Conservation (phyloP, 2,329 filamentous ascomycete genomes). For the Trichoderma simmonsii region DNA sequence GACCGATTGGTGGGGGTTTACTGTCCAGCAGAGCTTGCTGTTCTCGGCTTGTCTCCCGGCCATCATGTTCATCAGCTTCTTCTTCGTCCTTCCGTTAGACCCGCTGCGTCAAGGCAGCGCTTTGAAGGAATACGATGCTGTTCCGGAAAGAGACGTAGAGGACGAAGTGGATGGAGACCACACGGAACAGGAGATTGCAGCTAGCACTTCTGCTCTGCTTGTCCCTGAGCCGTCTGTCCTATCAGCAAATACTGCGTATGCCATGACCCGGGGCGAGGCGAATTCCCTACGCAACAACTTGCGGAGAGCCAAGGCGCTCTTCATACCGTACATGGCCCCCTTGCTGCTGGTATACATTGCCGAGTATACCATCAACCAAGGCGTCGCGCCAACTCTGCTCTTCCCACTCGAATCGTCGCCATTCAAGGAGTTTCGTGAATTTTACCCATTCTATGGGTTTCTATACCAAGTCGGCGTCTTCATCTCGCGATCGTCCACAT, state of each 20-base stretch:
- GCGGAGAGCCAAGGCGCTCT: conserved; percentile 63
- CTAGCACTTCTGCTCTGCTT: conserved; percentile 45
- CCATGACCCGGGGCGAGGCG: conserved; percentile 30
- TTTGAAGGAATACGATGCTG: conserved; percentile 52
- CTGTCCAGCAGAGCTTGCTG: conserved; percentile 70
- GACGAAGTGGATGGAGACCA: conserved; percentile 35
- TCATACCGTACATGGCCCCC: conserved; percentile 83
- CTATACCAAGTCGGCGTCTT: conserved; percentile 96
- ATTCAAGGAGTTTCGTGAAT: conserved; percentile 76
- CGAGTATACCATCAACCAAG: conserved; percentile 97
- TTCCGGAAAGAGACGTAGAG: conserved; percentile 43
- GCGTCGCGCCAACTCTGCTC: conserved; percentile 82
- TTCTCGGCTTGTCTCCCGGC: conserved; percentile 74
- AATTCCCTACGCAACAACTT: conserved; percentile 51
- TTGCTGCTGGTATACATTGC: conserved; percentile 89
- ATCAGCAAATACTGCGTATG: conserved; percentile 21
- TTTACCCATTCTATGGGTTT: conserved; percentile 92
- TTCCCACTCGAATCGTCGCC: conserved; percentile 77
- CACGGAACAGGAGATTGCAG: conserved; percentile 36
- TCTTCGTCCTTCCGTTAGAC: conserved; percentile 66
- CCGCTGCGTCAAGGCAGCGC: conserved; percentile 52
- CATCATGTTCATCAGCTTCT: conserved; percentile 85
- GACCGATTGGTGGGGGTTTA: conserved; percentile 75
- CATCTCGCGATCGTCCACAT: conserved; percentile 85
- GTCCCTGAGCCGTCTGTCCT: conserved; percentile 38